phyloP scores from a whole-genome alignment of 257 asterid genomes.

The Primulina huaijiensis region DNA sequence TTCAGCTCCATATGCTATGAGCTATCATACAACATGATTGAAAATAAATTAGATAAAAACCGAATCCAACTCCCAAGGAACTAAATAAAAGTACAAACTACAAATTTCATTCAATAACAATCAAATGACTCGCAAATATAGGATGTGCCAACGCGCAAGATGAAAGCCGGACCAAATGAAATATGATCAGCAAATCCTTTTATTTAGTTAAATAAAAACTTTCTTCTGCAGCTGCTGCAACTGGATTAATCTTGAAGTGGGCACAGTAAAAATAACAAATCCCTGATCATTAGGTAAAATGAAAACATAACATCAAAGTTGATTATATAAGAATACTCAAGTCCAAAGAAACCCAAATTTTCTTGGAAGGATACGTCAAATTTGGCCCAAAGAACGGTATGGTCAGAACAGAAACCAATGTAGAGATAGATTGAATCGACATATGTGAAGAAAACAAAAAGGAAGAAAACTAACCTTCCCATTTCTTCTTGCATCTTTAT shows the following conservation, averaged over 20 bases:
- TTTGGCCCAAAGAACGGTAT: slow-evolving; percentile 8
- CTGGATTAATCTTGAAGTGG: slow-evolving; percentile 16
- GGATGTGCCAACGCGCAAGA: not conserved
- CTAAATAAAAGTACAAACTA: not conserved
- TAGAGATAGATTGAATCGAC: slow-evolving; percentile 15
- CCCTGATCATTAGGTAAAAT: slow-evolving; percentile 12
- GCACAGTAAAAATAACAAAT: slow-evolving; percentile 17
- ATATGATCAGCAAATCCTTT: slow-evolving; percentile 9
- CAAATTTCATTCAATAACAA: not conserved
- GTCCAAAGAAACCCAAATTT: slow-evolving; percentile 2
- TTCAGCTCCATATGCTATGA: not conserved
- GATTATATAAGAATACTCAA: slow-evolving; percentile 11
- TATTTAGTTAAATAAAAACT: slow-evolving; percentile 1
- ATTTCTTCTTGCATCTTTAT: slow-evolving; percentile 81
- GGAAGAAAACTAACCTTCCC: slow-evolving; percentile 65
- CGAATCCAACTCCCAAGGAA: not conserved
- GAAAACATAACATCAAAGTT: not conserved
- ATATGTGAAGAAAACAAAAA: slow-evolving; percentile 4
- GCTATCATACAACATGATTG: slow-evolving; percentile 1
- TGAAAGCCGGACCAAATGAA: not conserved
- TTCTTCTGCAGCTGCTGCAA: slow-evolving; percentile 22
- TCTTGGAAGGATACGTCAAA: slow-evolving; percentile 8
- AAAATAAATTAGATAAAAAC: not conserved
- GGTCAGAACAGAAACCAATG: slow-evolving; percentile 13
- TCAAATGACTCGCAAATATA: not conserved